These are phyloP conservation scores for Ophiocordyceps sinensis DNA, from an alignment of 2,329 filamentous ascomycete genomes.

Conservation along the genomic window DNA sequence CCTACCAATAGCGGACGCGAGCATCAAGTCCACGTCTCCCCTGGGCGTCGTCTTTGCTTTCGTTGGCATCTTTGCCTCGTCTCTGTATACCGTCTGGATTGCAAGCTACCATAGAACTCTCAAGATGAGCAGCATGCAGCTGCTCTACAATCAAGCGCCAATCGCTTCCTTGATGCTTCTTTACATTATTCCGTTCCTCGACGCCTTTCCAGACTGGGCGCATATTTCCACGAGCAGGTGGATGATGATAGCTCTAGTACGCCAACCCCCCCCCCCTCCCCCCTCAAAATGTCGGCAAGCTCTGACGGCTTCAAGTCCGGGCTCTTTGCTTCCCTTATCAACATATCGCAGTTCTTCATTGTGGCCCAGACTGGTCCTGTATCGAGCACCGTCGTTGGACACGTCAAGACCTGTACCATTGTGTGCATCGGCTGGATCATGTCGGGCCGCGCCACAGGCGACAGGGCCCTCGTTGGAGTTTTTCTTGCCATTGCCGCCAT, in stretches of 20 bases:
- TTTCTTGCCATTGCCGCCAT: slow-evolving; percentile 42
- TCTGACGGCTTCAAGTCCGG: slow-evolving; percentile 33
- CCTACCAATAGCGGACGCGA: slow-evolving; percentile 29
- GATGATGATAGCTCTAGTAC: slow-evolving; percentile 44
- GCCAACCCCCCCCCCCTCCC: slow-evolving; percentile 5
- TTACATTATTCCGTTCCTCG: slow-evolving; percentile 51
- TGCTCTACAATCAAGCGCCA: slow-evolving; percentile 54
- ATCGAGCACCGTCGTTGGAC: slow-evolving; percentile 50
- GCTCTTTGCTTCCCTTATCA: slow-evolving; percentile 48
- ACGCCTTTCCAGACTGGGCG: slow-evolving; percentile 44
- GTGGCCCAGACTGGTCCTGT: slow-evolving; percentile 47
- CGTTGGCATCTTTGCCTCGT: slow-evolving; percentile 47
- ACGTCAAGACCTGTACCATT: slow-evolving; percentile 51
- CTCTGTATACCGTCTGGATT: slow-evolving; percentile 57
- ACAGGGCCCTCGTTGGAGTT: slow-evolving; percentile 40
- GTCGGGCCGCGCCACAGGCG: slow-evolving; percentile 38
- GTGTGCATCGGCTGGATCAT: slow-evolving; percentile 47
- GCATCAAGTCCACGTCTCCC: slow-evolving; percentile 38
- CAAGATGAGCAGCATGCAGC: slow-evolving; percentile 52
- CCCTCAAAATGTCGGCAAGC: neutral
- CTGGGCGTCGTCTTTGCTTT: slow-evolving; percentile 53
- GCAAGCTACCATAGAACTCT: slow-evolving; percentile 50
- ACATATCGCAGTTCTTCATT: slow-evolving; percentile 50
- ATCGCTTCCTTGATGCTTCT: slow-evolving; percentile 47
- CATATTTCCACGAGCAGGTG: slow-evolving; percentile 36